Evolutionary conservation across 2,329 filamentous ascomycete genomes (phyloP).

Genomic region (Paraphaeosphaeria minitans): DNA sequence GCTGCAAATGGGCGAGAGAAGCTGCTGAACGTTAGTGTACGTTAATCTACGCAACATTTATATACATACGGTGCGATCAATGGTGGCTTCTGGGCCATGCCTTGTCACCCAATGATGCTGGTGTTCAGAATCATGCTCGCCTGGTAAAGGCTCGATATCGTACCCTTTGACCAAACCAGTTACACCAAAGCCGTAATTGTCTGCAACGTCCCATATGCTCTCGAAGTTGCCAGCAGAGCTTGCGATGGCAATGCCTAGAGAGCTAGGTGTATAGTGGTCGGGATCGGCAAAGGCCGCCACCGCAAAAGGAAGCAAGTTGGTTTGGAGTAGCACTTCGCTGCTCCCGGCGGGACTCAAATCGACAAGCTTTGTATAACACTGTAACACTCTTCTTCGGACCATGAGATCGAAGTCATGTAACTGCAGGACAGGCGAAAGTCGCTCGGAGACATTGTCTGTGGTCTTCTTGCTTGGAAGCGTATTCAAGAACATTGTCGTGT

Average conservation of each 20-base stretch:
- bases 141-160: conserved; percentile 70
- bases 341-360: conserved; percentile 85
- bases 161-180: conserved; percentile 83
- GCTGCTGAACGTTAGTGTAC: conserved; percentile 37
- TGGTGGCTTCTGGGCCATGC: conserved; percentile 66
- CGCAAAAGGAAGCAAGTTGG: conserved; percentile 86
- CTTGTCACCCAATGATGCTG: conserved; percentile 59
- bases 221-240: conserved; percentile 90
- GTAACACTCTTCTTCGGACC: conserved; percentile 88
- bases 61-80: conserved; percentile 58
- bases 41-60: no score
- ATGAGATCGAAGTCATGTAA: conserved; percentile 89
- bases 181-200: conserved; percentile 94
- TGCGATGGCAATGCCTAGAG: conserved; percentile 87
- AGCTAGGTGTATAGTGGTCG: conserved; percentile 82
- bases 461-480: conserved; percentile 82
- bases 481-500: conserved; percentile 87
- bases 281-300: conserved; percentile 93
- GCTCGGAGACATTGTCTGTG: conserved; percentile 83
- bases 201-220: conserved; percentile 90
- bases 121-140: conserved; percentile 54
- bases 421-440: conserved; percentile 83
- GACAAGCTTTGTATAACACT: conserved; percentile 92
- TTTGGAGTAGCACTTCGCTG: conserved; percentile 84
- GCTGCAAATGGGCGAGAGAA: conserved; percentile 70